phyloP scores from a whole-genome alignment of 257 asterid species.

The Dorcoceras hygrometricum region DNA sequence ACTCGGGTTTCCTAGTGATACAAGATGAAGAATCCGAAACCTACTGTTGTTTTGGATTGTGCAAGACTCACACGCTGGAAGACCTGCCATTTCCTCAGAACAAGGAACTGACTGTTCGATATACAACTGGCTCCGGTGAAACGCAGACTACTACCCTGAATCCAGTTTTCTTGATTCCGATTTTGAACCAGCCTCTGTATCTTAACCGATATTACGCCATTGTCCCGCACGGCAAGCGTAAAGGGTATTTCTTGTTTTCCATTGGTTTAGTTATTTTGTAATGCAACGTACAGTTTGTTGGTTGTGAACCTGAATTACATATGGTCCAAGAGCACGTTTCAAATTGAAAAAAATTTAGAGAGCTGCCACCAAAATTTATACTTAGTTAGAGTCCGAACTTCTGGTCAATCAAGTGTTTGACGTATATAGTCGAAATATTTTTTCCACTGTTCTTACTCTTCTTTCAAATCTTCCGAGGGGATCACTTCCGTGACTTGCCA shows the following conservation, averaged over 20 bases:
- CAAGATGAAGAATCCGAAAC: slow-evolving; percentile 61
- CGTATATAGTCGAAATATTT: no score
- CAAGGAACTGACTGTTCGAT: slow-evolving; percentile 38
- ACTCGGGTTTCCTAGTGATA: slow-evolving; percentile 55
- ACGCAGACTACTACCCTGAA: background rate
- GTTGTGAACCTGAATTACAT: background rate
- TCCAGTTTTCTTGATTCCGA: slow-evolving; percentile 44
- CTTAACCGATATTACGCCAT: slow-evolving; percentile 58
- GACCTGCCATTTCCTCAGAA: slow-evolving; percentile 60
- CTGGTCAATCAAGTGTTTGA: no score
- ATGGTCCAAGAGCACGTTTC: no score
- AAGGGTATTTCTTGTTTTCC: slow-evolving; percentile 44
- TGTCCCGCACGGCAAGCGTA: slow-evolving; percentile 40
- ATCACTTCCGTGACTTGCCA: no score
- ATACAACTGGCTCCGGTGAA: background rate
- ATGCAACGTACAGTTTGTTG: no score
- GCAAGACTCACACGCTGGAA: slow-evolving; percentile 33
- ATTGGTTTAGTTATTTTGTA: no score
- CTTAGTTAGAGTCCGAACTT: no score
- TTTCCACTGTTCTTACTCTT: no score
- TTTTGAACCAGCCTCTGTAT: slow-evolving; percentile 44
- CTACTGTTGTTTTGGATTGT: slow-evolving; percentile 48
- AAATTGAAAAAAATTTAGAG: no score
- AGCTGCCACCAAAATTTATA: no score
- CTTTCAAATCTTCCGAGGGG: no score